Evolutionary conservation across 805 yeast species (phyloP).

Genomic region (Cyberlindnera amylophila): DNA sequence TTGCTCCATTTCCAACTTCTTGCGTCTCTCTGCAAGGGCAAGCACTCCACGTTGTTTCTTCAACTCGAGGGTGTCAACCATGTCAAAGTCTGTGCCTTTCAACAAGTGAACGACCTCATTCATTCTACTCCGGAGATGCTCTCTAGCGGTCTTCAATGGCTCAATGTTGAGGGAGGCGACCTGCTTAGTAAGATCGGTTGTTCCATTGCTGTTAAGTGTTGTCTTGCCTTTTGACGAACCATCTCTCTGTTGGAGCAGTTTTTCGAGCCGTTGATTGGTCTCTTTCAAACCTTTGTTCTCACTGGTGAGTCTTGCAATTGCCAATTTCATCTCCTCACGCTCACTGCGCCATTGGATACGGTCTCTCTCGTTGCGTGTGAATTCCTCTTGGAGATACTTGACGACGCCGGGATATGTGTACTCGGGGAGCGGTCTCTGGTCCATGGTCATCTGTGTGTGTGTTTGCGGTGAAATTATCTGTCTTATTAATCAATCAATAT

Average conservation of each 20-base stretch:
- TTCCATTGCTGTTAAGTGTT: too few species aligned
- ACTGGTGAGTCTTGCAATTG: constrained; percentile 48
- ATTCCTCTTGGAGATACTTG: constrained; percentile 59
- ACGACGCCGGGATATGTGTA: constrained; percentile 45
- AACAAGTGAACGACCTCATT: constrained; percentile 26
- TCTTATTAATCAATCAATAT: too few species aligned
- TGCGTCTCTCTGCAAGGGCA: constrained; percentile 3
- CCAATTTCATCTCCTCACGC: constrained; percentile 53
- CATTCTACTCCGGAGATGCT: constrained; percentile 27
- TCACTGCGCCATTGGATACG: constrained; percentile 59
- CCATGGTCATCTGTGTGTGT: too few species aligned
- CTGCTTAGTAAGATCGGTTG: background rate
- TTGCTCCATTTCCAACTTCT: constrained; percentile 1
- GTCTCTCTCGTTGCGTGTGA: constrained; percentile 58
- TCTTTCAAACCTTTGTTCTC: constrained; percentile 40
- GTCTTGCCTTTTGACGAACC: too few species aligned
- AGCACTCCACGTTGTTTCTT: constrained; percentile 12
- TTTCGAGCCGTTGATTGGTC: constrained; percentile 7
- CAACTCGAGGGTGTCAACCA: constrained; percentile 9
- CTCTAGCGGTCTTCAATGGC: constrained; percentile 24
- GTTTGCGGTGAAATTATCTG: too few species aligned
- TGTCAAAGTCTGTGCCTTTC: constrained; percentile 20
- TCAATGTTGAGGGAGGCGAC: constrained; percentile 6
- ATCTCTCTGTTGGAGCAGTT: constrained; percentile 2
- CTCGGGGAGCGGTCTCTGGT: constrained; percentile 1